Conservation (phyloP, 179 eudicot species). For the Pouteria campechiana region DNA sequence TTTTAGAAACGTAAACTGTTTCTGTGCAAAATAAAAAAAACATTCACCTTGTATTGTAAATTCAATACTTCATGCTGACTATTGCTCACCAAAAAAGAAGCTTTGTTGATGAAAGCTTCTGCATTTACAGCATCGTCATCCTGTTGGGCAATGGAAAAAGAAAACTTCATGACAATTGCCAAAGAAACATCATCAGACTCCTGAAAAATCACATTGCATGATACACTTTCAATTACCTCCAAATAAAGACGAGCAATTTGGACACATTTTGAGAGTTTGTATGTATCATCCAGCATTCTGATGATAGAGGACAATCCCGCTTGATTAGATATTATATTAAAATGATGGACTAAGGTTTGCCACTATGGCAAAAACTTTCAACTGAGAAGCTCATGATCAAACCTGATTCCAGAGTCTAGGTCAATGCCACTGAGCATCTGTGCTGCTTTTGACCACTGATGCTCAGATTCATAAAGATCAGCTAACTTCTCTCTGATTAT, state of each 20-base stretch:
- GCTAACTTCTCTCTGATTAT: constrained; percentile 92
- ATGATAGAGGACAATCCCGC: constrained; percentile 2
- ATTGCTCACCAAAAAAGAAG: constrained; percentile 85
- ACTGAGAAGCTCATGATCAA: constrained; percentile 1
- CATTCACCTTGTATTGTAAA: constrained; percentile 78
- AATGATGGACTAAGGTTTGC: too few relatives aligned
- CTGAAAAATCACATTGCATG: constrained; percentile 1
- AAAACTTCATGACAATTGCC: not conserved
- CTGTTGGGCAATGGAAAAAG: constrained; percentile 28
- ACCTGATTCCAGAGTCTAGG: constrained; percentile 97
- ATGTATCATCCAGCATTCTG: constrained; percentile 90
- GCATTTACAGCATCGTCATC: constrained; percentile 97
- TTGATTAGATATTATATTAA: not conserved
- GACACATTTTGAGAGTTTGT: constrained; percentile 89
- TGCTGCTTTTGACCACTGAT: constrained; percentile 94
- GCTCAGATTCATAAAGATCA: constrained; percentile 83
- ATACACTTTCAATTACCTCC: constrained; percentile 42
- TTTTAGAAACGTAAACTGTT: not conserved
- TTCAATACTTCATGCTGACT: constrained; percentile 79
- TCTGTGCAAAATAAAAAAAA: not conserved
- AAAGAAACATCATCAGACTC: not conserved
- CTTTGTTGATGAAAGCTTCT: constrained; percentile 94
- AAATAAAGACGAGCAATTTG: constrained; percentile 94
- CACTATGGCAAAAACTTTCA: too few relatives aligned
- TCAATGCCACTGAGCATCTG: constrained; percentile 99